phyloP scores from a whole-genome alignment of 108 stramenopile species.

The Fistulifera pelliculosa region DNA sequence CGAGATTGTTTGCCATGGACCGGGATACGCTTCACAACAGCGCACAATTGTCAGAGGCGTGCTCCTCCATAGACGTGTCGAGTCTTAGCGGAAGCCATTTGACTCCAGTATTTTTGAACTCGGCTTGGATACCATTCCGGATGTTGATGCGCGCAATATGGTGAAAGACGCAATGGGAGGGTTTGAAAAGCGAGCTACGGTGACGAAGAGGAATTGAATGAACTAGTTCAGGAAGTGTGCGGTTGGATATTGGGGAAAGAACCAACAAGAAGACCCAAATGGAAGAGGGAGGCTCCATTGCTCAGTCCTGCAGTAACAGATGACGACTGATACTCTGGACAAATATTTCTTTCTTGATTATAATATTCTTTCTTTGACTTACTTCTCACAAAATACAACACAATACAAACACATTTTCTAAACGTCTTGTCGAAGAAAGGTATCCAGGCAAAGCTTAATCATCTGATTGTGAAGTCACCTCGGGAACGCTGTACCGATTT shows the following conservation, averaged over 20 bases:
- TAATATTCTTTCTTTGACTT: too few relatives aligned
- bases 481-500: slow-evolving; percentile 74
- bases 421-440: too few relatives aligned
- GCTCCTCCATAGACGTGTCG: slow-evolving; percentile 20
- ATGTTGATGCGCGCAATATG: slow-evolving; percentile 37
- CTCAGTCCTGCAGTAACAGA: not conserved
- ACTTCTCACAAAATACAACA: too few relatives aligned
- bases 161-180: slow-evolving; percentile 57
- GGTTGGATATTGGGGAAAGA: slow-evolving; percentile 60
- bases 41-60: slow-evolving; percentile 30
- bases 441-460: too few relatives aligned
- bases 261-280: slow-evolving; percentile 13
- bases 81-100: slow-evolving; percentile 62
- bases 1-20: slow-evolving; percentile 65
- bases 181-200: slow-evolving; percentile 72
- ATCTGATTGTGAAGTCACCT: slow-evolving; percentile 65
- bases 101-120: slow-evolving; percentile 67
- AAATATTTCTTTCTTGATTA: too few relatives aligned
- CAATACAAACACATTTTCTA: too few relatives aligned
- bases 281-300: slow-evolving; percentile 1
- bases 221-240: slow-evolving; percentile 51
- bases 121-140: slow-evolving; percentile 37
- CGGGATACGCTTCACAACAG: slow-evolving; percentile 64
- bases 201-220: slow-evolving; percentile 40
- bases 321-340: not conserved